phyloP scores from a whole-genome alignment of 768 basidiomycete genomes.

The Glaciozyma antarctica region DNA sequence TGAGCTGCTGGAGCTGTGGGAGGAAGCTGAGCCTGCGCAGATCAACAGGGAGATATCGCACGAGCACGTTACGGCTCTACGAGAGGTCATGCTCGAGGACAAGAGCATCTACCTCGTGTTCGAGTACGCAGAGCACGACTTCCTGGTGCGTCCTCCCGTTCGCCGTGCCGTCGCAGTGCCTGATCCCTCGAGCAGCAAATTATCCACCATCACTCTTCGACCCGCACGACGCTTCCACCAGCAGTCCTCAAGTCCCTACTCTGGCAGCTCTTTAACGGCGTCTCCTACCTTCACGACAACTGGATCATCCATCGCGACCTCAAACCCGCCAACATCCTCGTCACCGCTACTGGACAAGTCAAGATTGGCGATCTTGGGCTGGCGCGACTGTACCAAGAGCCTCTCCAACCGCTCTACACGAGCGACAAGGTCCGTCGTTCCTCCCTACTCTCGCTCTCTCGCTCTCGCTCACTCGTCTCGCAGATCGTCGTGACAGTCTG shows the following conservation, averaged over 20 bases:
- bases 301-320: constrained; percentile 96
- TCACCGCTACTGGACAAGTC: constrained; percentile 75
- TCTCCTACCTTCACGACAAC: constrained; percentile 85
- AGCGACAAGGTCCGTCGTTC: constrained; percentile 63
- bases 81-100: constrained; percentile 93
- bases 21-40: constrained; percentile 40
- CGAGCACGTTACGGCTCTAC: constrained; percentile 79
- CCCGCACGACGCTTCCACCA: constrained; percentile 62
- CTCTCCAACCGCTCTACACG: constrained; percentile 78
- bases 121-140: constrained; percentile 98
- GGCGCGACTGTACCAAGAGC: constrained; percentile 80
- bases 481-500: constrained; percentile 90
- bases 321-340: constrained; percentile 97
- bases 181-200: constrained; percentile 62
- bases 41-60: constrained; percentile 81
- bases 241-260: constrained; percentile 84
- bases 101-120: constrained; percentile 99
- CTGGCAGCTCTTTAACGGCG: constrained; percentile 87
- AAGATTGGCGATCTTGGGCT: constrained; percentile 98
- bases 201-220: constrained; percentile 92
- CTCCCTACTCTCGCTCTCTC: not conserved
- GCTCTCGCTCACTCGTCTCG: not conserved
- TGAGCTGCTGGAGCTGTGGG: constrained; percentile 12
- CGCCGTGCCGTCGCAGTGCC: not conserved
- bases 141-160: constrained; percentile 55